Conservation (phyloP, 345 rosid genomes). For the Linum lewisii region DNA sequence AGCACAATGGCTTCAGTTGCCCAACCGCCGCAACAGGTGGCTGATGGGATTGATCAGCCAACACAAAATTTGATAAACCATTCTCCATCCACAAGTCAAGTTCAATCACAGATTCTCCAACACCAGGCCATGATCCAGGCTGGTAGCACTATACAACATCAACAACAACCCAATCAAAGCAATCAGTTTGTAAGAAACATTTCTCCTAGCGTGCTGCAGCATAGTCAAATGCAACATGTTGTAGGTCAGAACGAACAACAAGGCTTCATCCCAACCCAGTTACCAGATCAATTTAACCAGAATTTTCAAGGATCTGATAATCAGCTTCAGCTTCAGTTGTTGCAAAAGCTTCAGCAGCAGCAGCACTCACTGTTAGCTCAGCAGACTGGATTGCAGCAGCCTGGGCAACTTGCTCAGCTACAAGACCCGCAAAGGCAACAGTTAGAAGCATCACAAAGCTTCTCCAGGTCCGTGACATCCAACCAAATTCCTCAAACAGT, state of each 20-base stretch:
- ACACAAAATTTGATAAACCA: conserved; percentile 39
- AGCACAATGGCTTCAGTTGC: conserved; percentile 25
- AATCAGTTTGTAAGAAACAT: conserved; percentile 35
- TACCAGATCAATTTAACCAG: conserved; percentile 38
- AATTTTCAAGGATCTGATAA: conserved; percentile 39
- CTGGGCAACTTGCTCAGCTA: conserved; percentile 30
- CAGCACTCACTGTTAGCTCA: conserved; percentile 38
- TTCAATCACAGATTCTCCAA: conserved; percentile 40
- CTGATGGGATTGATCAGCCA: conserved; percentile 36
- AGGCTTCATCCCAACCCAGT: conserved; percentile 27
- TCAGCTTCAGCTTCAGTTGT: conserved; percentile 51
- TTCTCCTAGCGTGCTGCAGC: conserved; percentile 48
- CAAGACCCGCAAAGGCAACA: conserved; percentile 47
- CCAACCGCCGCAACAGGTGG: conserved; percentile 32
- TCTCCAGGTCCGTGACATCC: conserved; percentile 33
- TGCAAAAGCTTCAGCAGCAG: conserved; percentile 76
- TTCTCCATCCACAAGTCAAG: conserved; percentile 31
- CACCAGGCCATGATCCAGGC: conserved; percentile 35
- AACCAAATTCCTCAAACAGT: conserved; percentile 34
- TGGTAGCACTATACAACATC: conserved; percentile 29
- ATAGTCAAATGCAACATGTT: conserved; percentile 29
- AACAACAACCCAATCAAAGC: conserved; percentile 25
- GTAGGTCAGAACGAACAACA: conserved; percentile 38
- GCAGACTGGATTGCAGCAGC: conserved; percentile 38
- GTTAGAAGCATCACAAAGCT: conserved; percentile 43